Evolutionary conservation across 306 rosid species (phyloP).

Genomic region (Morella rubra): DNA sequence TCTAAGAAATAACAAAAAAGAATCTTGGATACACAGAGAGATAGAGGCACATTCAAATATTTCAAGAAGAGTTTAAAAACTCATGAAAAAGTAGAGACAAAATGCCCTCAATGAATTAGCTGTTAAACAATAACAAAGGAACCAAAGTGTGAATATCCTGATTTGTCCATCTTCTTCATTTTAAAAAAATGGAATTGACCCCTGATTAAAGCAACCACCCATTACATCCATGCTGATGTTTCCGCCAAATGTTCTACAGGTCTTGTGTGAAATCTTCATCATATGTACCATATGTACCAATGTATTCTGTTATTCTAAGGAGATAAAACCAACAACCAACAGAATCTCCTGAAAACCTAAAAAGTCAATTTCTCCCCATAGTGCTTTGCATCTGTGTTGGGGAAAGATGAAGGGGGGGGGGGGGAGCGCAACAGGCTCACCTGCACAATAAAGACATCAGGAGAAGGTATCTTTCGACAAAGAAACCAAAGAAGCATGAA

Average conservation of each 20-base stretch:
- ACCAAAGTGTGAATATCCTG: neutral
- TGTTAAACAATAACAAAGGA: slow-evolving; percentile 1
- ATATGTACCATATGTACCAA: neutral
- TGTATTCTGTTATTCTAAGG: neutral
- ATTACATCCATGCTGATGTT: neutral
- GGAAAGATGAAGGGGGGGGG: no score
- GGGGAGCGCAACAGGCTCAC: slow-evolving; percentile 36
- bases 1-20: neutral
- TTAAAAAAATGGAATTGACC: neutral
- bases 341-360: neutral
- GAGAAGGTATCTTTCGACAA: slow-evolving; percentile 64
- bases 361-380: neutral
- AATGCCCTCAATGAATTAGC: neutral
- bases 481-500: slow-evolving; percentile 87
- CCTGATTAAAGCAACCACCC: neutral
- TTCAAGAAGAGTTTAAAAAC: neutral
- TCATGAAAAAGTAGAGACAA: neutral
- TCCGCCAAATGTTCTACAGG: neutral
- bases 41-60: neutral
- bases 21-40: neutral
- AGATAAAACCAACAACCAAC: neutral
- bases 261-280: no score
- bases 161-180: neutral
- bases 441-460: slow-evolving; percentile 88
- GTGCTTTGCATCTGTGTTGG: neutral